phyloP scores from a whole-genome alignment of 192 early-diverging fungal genomes.

The Podila minutissima region DNA sequence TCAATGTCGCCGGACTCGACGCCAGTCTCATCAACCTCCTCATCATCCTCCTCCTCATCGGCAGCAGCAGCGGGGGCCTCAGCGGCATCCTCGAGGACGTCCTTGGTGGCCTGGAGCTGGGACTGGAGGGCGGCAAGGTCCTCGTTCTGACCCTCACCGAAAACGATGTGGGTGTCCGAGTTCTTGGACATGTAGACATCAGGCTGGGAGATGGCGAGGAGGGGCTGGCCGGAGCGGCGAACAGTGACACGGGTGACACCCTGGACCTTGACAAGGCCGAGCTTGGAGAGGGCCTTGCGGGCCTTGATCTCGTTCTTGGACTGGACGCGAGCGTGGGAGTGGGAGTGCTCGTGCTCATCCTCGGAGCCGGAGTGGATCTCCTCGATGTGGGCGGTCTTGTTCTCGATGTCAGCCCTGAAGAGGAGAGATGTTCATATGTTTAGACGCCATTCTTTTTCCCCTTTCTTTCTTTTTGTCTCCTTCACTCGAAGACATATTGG shows the following conservation, averaged over 20 bases:
- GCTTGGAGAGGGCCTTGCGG: slow-evolving; percentile 93
- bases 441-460: no score
- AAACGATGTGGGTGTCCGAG: slow-evolving; percentile 96
- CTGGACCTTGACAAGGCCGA: slow-evolving; percentile 87
- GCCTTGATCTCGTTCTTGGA: slow-evolving; percentile 95
- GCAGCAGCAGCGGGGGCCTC: slow-evolving; percentile 59
- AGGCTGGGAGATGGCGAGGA: slow-evolving; percentile 89
- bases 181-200: slow-evolving; percentile 93
- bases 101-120: slow-evolving; percentile 73
- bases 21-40: slow-evolving; percentile 83
- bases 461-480: no score
- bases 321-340: slow-evolving; percentile 57
- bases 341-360: slow-evolving; percentile 31
- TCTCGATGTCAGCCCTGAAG: slow-evolving; percentile 49
- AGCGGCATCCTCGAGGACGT: slow-evolving; percentile 63
- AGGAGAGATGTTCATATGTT: no score
- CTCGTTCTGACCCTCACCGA: slow-evolving; percentile 93
- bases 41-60: slow-evolving; percentile 79
- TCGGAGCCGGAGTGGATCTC: slow-evolving; percentile 40
- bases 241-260: slow-evolving; percentile 93
- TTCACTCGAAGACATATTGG: no score
- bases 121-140: slow-evolving; percentile 79
- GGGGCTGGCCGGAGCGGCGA: slow-evolving; percentile 70
- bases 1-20: slow-evolving; percentile 90
- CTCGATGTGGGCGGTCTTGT: slow-evolving; percentile 54